Percentiles rank a stretch among this genome's conserved stretches.
Evolutionary conservation across 371 early-diverging fungal genomes (phyloP).

Genomic region (Mortierella sp.): DNA sequence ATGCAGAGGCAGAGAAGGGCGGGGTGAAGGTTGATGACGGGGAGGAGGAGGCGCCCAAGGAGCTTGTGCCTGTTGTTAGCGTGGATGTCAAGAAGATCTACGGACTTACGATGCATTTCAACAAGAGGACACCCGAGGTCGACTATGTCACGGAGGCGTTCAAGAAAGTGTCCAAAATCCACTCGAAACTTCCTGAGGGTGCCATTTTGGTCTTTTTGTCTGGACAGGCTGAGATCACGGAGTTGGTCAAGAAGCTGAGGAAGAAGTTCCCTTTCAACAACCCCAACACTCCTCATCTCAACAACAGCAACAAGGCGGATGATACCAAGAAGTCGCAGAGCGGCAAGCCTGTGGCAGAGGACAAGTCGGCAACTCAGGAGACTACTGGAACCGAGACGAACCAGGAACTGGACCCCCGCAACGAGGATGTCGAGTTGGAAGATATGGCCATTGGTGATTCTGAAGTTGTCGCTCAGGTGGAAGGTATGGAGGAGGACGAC

Average conservation of each 20-base stretch:
- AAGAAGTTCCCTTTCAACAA: constrained; percentile 72
- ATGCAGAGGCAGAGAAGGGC: background rate
- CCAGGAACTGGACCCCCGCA: constrained; percentile 50
- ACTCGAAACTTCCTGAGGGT: constrained; percentile 89
- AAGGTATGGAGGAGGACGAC: constrained; percentile 67
- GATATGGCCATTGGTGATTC: constrained; percentile 71
- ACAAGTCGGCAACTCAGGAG: constrained; percentile 58
- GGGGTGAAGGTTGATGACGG: constrained; percentile 20
- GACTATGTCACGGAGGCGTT: constrained; percentile 87
- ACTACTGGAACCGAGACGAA: constrained; percentile 13
- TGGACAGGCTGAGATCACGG: constrained; percentile 92
- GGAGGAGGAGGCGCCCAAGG: constrained; percentile 35
- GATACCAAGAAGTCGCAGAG: constrained; percentile 14
- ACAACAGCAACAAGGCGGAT: constrained; percentile 20
- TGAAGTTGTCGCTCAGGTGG: constrained; percentile 58
- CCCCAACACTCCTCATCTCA: constrained; percentile 15
- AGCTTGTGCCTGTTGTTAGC: constrained; percentile 77
- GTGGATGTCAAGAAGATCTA: constrained; percentile 92
- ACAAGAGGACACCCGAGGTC: constrained; percentile 74
- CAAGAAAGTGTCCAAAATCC: constrained; percentile 94
- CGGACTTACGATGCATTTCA: constrained; percentile 89
- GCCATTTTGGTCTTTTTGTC: constrained; percentile 95
- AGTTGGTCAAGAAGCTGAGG: constrained; percentile 80
- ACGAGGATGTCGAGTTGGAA: constrained; percentile 71
- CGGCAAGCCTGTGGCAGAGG: constrained; percentile 48